Evolutionary conservation across 345 rosid genomes (phyloP), one percentile per base, ranked within the genome.

Genomic region (Eucalyptus tenuipes): DNA sequence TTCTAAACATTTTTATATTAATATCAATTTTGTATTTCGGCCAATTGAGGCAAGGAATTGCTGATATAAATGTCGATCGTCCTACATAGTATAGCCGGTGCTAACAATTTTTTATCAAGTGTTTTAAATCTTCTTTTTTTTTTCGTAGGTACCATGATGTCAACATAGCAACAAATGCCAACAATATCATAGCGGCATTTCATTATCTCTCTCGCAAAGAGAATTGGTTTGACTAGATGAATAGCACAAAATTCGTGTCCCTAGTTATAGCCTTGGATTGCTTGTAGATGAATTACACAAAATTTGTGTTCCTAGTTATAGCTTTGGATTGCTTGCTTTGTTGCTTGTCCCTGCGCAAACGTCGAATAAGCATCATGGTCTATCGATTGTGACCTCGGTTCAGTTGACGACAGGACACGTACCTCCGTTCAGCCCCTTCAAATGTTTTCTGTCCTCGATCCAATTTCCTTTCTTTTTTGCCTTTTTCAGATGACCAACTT

Each of bases 21-120:
- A 52, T 52, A 20, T 2, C 4, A 52, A 52, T 52, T 18, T 0
- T 0, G 10, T 52, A 7, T 10, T 52, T 18, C 0, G 4, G 10
- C 4, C 0, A 1, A 52, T 52, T 52, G 4, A 52, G 57, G 4
- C 4, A 52, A 18, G 10, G 25, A 20, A 20, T 52, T 52, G 57
- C 5, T 52, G 0, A 7, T 52, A 3, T 20, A 52, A 8, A 52
- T 52, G 57, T 18, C 10, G 1, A 4, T 18, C 5, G 1, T 52
- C 57, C 1, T 52, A 52, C 25, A 1, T 52, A 20, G 5, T 18
- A 52, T 0, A 7, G 0, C 25, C 2, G 10, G 2, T 52, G 2
- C 57, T 7, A 20, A 52, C 5, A 20, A 18, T 52, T 20, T 52
- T 18, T 52, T 52, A 20, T 52, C 20, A 52, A 20, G 2, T 52